phyloP scores from a whole-genome alignment of 495 filamentous ascomycete species.

The Elaphomyces granulatus region DNA sequence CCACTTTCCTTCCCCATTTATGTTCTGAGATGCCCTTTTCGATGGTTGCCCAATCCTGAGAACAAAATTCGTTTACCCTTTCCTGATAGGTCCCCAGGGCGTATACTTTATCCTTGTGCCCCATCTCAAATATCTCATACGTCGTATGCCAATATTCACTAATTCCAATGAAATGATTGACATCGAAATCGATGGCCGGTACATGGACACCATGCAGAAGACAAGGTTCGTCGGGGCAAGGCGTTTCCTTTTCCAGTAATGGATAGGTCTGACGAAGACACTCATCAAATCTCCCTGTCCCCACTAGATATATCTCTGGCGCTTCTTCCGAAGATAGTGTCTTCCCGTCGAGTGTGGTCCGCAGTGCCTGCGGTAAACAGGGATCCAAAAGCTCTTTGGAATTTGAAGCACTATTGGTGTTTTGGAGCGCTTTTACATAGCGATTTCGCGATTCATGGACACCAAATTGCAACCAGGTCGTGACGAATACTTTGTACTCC shows the following conservation, averaged over 20 bases:
- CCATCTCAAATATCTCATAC: slow-evolving; percentile 79
- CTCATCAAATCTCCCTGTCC: slow-evolving; percentile 75
- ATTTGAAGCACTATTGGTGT: slow-evolving; percentile 37
- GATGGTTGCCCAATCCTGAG: slow-evolving; percentile 65
- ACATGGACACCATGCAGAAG: slow-evolving; percentile 79
- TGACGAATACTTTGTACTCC: slow-evolving; percentile 84
- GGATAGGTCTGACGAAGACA: slow-evolving; percentile 73
- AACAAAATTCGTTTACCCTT: slow-evolving; percentile 73
- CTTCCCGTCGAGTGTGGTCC: slow-evolving; percentile 45
- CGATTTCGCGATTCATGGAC: slow-evolving; percentile 78
- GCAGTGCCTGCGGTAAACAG: slow-evolving; percentile 69
- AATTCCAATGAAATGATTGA: slow-evolving; percentile 97
- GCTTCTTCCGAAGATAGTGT: slow-evolving; percentile 18
- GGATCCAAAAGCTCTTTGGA: slow-evolving; percentile 71
- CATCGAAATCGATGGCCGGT: slow-evolving; percentile 90
- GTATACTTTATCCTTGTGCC: slow-evolving; percentile 69
- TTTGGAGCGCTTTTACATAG: slow-evolving; percentile 58
- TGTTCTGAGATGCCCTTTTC: slow-evolving; percentile 43
- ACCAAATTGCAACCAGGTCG: slow-evolving; percentile 93
- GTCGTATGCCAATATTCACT: slow-evolving; percentile 99
- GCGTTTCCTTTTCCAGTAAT: slow-evolving; percentile 75
- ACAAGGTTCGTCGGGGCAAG: slow-evolving; percentile 73
- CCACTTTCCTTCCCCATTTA: slow-evolving; percentile 67
- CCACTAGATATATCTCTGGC: slow-evolving; percentile 43
- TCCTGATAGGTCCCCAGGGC: slow-evolving; percentile 85